Evolutionary conservation across 805 yeast species (phyloP).

Genomic region (Priceomyces melissophilus): DNA sequence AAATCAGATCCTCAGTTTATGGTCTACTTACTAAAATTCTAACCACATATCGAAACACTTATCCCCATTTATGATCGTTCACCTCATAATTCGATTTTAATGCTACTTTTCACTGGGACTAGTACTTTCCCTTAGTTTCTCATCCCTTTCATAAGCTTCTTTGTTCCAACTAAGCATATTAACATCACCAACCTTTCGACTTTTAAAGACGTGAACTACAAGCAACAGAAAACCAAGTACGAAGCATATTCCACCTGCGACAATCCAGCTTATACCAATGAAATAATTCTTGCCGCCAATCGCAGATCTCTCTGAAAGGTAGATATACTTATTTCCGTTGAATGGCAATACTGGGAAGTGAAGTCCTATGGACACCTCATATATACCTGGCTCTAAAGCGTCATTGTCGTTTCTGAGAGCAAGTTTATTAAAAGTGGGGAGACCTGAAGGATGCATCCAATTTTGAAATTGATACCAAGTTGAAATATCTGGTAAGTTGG

Average conservation of each 20-base stretch:
- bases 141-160: slow-evolving; percentile 25
- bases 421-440: slow-evolving; percentile 44
- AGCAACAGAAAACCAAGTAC: slow-evolving; percentile 52
- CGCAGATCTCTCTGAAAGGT: slow-evolving; percentile 64
- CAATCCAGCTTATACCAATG: slow-evolving; percentile 71
- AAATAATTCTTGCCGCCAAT: slow-evolving; percentile 76
- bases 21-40: no score
- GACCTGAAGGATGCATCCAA: slow-evolving; percentile 45
- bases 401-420: slow-evolving; percentile 61
- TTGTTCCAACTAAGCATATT: slow-evolving; percentile 70
- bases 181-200: slow-evolving; percentile 72
- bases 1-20: no score
- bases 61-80: no score
- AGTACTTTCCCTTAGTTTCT: slow-evolving; percentile 2
- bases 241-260: slow-evolving; percentile 68
- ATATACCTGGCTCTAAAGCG: slow-evolving; percentile 52
- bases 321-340: slow-evolving; percentile 65
- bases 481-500: slow-evolving; percentile 42
- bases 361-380: slow-evolving; percentile 62
- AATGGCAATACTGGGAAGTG: slow-evolving; percentile 76
- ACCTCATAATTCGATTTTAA: background rate
- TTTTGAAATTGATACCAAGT: slow-evolving; percentile 44
- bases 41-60: no score
- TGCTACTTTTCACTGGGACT: background rate
- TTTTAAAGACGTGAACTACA: slow-evolving; percentile 54